These are phyloP conservation scores for Oryza brachyantha DNA, from an alignment of 176 grass and related monocot species.

Conservation along the genomic window DNA sequence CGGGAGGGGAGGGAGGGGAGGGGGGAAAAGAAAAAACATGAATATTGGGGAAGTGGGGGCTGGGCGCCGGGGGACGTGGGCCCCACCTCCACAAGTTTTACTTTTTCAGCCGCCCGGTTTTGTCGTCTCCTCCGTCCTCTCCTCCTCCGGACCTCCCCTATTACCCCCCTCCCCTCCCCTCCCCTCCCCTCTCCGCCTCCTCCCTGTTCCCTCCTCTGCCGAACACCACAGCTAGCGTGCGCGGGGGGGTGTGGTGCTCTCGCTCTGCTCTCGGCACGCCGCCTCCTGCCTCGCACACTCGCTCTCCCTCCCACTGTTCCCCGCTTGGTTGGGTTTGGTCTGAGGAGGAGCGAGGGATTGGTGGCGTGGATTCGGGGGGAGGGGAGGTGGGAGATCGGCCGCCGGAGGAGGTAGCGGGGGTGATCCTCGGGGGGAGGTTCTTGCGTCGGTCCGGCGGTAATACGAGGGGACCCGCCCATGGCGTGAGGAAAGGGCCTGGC, in stretches of 20 bases:
- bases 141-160: slow-evolving; percentile 2
- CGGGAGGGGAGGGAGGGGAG: no score
- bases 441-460: slow-evolving; percentile 16
- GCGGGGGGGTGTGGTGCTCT: background rate
- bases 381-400: no score
- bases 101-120: slow-evolving; percentile 70
- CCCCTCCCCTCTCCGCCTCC: background rate
- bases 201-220: background rate
- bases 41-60: slow-evolving; percentile 4
- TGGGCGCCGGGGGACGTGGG: slow-evolving; percentile 26
- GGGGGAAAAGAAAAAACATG: no score
- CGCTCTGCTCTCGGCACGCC: background rate
- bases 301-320: background rate
- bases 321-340: background rate
- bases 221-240: background rate
- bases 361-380: slow-evolving; percentile 8
- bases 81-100: slow-evolving; percentile 44
- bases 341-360: background rate
- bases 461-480: background rate
- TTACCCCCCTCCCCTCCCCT: background rate
- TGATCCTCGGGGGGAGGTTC: background rate
- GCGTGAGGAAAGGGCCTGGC: slow-evolving; percentile 30
- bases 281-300: background rate
- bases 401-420: no score
- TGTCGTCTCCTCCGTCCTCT: slow-evolving; percentile 76